Percentiles rank a stretch among this genome's conserved stretches.
phyloP scores from a whole-genome alignment of 73 alveolate species.

The Stentor coeruleus region DNA sequence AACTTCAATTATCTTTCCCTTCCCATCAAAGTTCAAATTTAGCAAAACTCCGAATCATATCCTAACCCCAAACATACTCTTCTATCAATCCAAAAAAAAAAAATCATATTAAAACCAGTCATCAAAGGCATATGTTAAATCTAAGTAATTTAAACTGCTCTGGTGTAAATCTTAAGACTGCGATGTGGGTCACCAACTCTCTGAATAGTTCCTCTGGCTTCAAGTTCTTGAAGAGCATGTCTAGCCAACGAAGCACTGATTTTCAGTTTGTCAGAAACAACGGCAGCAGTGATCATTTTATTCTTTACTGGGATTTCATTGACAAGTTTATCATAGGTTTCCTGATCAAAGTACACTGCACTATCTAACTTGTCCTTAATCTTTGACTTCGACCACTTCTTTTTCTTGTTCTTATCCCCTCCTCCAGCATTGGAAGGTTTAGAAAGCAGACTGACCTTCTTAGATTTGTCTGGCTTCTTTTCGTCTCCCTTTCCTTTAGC shows the following conservation, averaged over 20 bases:
- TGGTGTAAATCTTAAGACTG: slow-evolving; percentile 42
- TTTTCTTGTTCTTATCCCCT: slow-evolving; percentile 66
- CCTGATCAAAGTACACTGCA: slow-evolving; percentile 62
- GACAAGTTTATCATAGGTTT: slow-evolving; percentile 53
- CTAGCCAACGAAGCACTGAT: slow-evolving; percentile 62
- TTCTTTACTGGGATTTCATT: slow-evolving; percentile 56
- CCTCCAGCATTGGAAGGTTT: slow-evolving; percentile 38
- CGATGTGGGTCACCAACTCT: slow-evolving; percentile 54
- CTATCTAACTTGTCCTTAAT: slow-evolving; percentile 66
- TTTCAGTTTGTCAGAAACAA: slow-evolving; percentile 54
- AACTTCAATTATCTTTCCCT: too few relatives aligned
- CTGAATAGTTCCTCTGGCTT: slow-evolving; percentile 41
- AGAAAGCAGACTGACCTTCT: slow-evolving; percentile 25
- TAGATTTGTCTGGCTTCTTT: not conserved
- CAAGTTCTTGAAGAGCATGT: slow-evolving; percentile 55
- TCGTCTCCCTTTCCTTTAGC: slow-evolving; percentile 28
- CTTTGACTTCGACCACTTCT: slow-evolving; percentile 70
- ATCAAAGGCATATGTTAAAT: too few relatives aligned
- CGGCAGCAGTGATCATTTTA: slow-evolving; percentile 45
- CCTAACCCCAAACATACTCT: too few relatives aligned
- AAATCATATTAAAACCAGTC: too few relatives aligned
- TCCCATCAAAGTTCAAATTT: too few relatives aligned
- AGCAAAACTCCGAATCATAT: too few relatives aligned
- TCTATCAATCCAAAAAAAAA: too few relatives aligned
- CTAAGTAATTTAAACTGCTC: too few relatives aligned